A percentile compares a stretch with the other conserved stretches of the same genome.
phyloP scores from a whole-genome alignment of 2,329 filamentous ascomycete species.

The Fusarium tjaetaba region DNA sequence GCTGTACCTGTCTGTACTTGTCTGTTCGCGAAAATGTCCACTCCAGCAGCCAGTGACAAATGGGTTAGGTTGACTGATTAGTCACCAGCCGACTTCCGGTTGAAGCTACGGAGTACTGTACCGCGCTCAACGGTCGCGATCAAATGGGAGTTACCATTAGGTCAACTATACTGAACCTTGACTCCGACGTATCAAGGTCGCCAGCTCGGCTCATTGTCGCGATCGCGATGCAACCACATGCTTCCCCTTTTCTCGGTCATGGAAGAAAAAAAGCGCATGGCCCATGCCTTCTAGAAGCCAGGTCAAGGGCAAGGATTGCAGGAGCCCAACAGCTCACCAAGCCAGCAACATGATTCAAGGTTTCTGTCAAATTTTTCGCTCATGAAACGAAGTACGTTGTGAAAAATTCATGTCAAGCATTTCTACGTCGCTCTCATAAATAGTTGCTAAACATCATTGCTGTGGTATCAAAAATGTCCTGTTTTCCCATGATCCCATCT shows the following conservation, averaged over 20 bases:
- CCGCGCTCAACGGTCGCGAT: too few relatives aligned
- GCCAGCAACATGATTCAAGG: neutral
- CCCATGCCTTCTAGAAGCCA: constrained; percentile 11
- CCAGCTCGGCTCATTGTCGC: too few relatives aligned
- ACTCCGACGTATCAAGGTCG: accelerated
- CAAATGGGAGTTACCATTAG: neutral
- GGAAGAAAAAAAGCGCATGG: constrained; percentile 25
- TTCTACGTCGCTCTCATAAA: constrained; percentile 3
- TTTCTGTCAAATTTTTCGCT: neutral
- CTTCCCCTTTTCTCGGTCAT: neutral
- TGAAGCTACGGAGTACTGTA: neutral
- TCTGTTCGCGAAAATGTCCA: neutral
- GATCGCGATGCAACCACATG: neutral
- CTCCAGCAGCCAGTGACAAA: neutral
- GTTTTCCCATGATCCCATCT: constrained; percentile 32
- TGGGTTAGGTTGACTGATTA: neutral
- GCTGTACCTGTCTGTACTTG: neutral
- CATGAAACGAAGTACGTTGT: neutral
- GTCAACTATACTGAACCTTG: too few relatives aligned
- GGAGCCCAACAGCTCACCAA: neutral
- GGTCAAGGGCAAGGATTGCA: constrained; percentile 8
- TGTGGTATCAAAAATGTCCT: constrained; percentile 34
- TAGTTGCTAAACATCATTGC: neutral
- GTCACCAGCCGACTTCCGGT: neutral
- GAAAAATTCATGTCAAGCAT: neutral